Evolutionary conservation across 495 filamentous ascomycete species (phyloP), one percentile per base, ranked within the genome.

Genomic region (Neurospora intermedia): DNA sequence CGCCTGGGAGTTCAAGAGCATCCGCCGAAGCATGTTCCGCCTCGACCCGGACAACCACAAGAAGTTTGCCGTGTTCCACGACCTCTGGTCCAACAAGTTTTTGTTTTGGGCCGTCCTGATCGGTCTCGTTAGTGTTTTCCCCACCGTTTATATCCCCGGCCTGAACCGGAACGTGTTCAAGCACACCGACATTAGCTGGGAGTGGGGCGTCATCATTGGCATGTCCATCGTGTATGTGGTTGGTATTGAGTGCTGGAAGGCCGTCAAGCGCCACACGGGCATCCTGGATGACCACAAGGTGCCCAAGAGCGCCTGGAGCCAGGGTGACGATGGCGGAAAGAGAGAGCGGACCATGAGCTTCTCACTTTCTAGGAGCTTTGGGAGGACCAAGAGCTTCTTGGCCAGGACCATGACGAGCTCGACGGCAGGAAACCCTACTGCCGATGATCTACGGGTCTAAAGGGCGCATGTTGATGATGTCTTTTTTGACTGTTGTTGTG

Each of bases 1-100:
- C 35, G 91, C 91, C 4, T 93, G 90, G 90, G 91, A 94, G 81
- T 89, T 92, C 76, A 92, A 92, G 80, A 85, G 88, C 78, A 88
- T 93, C 74, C 88, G 90, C 2, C 87, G 89, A 6, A 89, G 87
- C 54, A 81, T 94, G 77, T 92, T 94, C 83, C 87, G 87, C 40
- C 84, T 93, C 54, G 87, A 92, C 72, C 87, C 88, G 20, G 85
- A 88, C 71, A 79, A 84, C 40, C 75, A 76, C 13, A 81, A 81
- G 27, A 78, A 75, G 59, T 86, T 87, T 69, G 87, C 88, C 0
- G 82, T 91, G 71, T 89, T 91, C 81, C 81, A 85, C 73, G 90
- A 92, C 70, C 76, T 93, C 46, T 92, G 90, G 85, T 80, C 84
- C 23, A 94, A 94, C 82, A 84, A 84, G 38, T 93, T 94, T 78